Evolutionary conservation across 1,139 yeast genomes (phyloP), one percentile per base, ranked within the genome.

Genomic region (Suhomyces ambrosiae): DNA sequence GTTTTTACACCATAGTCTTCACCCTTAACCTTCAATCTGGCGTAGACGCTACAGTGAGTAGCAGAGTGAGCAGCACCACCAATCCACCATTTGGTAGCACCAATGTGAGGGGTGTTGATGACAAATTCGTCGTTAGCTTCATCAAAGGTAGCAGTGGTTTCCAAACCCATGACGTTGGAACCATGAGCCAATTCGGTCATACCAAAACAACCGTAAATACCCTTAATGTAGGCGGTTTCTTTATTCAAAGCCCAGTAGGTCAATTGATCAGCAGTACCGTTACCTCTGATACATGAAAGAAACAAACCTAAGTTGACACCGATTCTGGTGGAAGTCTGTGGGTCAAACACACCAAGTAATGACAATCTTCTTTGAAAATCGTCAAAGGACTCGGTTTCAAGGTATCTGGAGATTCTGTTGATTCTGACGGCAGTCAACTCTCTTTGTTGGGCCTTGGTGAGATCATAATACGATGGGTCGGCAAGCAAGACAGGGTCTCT

Each of bases 31-130:
- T 65, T 61, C 46, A 70, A 65, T 44, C 76, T 53, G 30, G 75
- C 76, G 51, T 71, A 71, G 35, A 61, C 68, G 16, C 67, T 38
- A 41, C 69, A 59, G 52, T 70, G 76, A 31, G 76, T 68, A 31
- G 76, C 65, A n/a, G 74, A 65, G 53, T 71, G 76, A 33, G 76
- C 75, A 40, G 76, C 75, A 50, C 76, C 76, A 37, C 76, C 76
- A 37, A 71, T 71, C 76, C 76, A 71, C 76, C 76, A 71, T 52
- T 71, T 71, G 45, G 76, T 69, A 44, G 76, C 76, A 50, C 76
- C 74, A 48, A 70, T 62, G 51, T 70, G 74, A 5, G 76, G 76
- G 30, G 76, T 71, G 53, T 70, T 63, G 48, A 71, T 66, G 51
- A 70, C 48, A 40, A 71, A 71, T 52, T 68, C 71, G 45, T 71